Base-by-base conservation (phyloP, 306 rosid genomes). In the Mimosa pudica region DNA sequence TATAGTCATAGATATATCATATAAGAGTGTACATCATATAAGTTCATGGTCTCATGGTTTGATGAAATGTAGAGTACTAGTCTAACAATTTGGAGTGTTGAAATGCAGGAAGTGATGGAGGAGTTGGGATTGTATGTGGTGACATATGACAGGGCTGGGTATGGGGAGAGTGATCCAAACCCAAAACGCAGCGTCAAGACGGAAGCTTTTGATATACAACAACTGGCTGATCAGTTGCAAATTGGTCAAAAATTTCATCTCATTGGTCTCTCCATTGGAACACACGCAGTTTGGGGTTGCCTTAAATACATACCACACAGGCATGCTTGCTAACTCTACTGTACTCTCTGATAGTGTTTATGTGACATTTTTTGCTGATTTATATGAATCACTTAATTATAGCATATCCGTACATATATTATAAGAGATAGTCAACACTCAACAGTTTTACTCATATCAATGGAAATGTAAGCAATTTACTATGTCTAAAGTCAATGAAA, bases 131-230 rank as follows among this genome's bases (percentile, higher is more conserved):
- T 82, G 8, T 82, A 79, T 13, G 18, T 82, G 57, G 14, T 85
- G 76, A 70, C 81, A 57, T 85, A 52, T 82, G 88, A 85, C 66
- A 63, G 88, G 47, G 86, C 86, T 35, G 88, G 88, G 8, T 82
- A 85, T 42, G 88, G 88, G 38, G 88, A 82, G 71, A 85, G 88
- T 42, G 82, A 83, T 76, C 84, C 86, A 7, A 79, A 85, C 80
- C 89, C 89, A 58, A 72, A 82, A 10, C 83, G 78, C 30, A 72
- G 70, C n/a, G 84, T 86, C 75, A 82, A 79, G 66, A 82, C 82
- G 63, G 89, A 86, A 77, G 84, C 86, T 33, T 66, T 60, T 82
- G 86, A 80, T 30, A 82, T 82, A 33, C 82, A 82, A 67, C 84
- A 82, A 58, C 74, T 85, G 2, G 84, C 88, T 71, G 86, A 82